Base-by-base conservation (phyloP, 257 asterid genomes). In the Ajuga chamaepitys region DNA sequence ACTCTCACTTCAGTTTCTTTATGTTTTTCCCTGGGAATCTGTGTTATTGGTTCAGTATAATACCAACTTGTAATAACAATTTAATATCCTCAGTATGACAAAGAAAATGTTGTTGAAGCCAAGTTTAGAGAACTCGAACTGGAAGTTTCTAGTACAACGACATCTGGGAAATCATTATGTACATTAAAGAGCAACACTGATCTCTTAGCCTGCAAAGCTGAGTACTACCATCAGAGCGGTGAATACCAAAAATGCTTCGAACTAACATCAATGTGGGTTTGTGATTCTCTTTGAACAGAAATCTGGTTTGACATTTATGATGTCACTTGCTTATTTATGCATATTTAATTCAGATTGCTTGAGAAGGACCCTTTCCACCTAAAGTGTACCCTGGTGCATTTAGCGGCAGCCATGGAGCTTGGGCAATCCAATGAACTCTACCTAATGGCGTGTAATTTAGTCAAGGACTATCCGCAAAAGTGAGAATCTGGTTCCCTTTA, bases 311-410 rank as follows among this genome's bases (percentile, higher is more conserved):
- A 11, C 64, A 9, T 38, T 60, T 58, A 4, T 55, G 47, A 30
- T 67, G 62, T 30, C 38, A 13, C 66, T 66, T 64, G 53, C 70
- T 69, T 62, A 58, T 53, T 66, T 72, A 58, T 63, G 47, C 62
- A 21, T 76, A 77, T 70, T 65, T 47, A 57, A 78, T 78, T 60
- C 89, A 94, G 99, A 77, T 85, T 94, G 85, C 97, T 94, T 2
- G 99, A 94, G 80, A 94, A 90, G 82, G 99, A 94, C 72, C 99
- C 99, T 26, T 94, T 94, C 81, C 99, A 94, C 85, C 77, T 88
- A 62, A 94, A 88, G 77, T 82, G 90, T 76, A 94, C 95, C 50
- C 82, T 88, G 75, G 96, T 94, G 62, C 99, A 94, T 84, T 82
- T 94, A 77, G 95, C 96, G 25, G 97, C 97, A 50, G 97, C 97